Evolutionary conservation across 2,329 filamentous ascomycete genomes (phyloP).

Genomic region (Trichoderma oligosporum): DNA sequence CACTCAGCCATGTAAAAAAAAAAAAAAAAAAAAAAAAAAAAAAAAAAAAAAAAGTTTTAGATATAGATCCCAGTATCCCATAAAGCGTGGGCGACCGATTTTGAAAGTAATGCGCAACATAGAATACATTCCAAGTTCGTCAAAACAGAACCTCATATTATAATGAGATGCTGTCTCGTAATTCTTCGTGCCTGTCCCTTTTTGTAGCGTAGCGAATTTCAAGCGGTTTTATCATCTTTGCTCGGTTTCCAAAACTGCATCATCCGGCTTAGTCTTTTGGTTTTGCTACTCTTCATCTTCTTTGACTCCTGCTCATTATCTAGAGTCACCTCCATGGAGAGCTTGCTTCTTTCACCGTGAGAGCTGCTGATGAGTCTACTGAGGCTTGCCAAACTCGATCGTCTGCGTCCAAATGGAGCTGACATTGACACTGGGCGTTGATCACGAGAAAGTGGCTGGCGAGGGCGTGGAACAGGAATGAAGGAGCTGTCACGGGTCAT

Average conservation of each 20-base stretch:
- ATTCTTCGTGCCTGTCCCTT: constrained; percentile 10
- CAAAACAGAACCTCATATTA: constrained; percentile 24
- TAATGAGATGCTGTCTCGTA: background rate
- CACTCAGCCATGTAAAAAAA: constrained; percentile 13
- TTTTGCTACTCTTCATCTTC: constrained; percentile 58
- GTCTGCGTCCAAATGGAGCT: constrained; percentile 62
- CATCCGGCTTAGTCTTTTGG: constrained; percentile 67
- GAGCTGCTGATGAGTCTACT: constrained; percentile 72
- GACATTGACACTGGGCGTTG: constrained; percentile 61
- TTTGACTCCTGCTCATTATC: constrained; percentile 53
- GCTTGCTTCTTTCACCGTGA: constrained; percentile 70
- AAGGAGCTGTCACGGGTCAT: constrained; percentile 66
- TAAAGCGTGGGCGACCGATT: constrained; percentile 8
- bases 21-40: too few relatives aligned
- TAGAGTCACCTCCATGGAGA: constrained; percentile 62
- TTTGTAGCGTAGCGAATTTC: constrained; percentile 15
- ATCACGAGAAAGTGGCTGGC: constrained; percentile 47
- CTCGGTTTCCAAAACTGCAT: constrained; percentile 75
- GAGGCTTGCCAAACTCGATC: constrained; percentile 72
- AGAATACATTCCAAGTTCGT: constrained; percentile 38
- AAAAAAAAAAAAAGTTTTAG: constrained; percentile 11
- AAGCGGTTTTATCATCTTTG: constrained; percentile 37
- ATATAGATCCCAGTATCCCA: constrained; percentile 19
- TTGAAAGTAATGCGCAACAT: constrained; percentile 35
- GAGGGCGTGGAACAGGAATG: constrained; percentile 43